Evolutionary conservation across 768 basidiomycete genomes (phyloP).

Genomic region (Leccinum rimulosum): DNA sequence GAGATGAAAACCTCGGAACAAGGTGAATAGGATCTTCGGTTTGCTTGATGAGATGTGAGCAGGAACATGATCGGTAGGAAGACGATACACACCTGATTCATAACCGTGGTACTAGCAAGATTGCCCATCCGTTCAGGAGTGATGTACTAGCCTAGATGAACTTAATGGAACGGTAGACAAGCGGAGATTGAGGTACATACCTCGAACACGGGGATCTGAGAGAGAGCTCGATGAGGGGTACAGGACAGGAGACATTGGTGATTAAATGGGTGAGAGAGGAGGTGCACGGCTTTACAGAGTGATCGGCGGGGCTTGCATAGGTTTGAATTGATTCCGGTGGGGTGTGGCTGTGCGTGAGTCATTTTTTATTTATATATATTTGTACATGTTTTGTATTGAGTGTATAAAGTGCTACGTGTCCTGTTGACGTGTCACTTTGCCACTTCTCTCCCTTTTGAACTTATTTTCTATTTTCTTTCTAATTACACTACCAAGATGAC

Average conservation of each 20-base stretch:
- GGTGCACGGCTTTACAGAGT: not conserved
- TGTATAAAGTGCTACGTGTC: conserved; percentile 34
- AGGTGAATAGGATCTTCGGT: not conserved
- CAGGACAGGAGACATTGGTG: not conserved
- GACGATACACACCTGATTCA: conserved; percentile 3
- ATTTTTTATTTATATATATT: conserved; percentile 20
- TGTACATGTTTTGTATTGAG: conserved; percentile 16
- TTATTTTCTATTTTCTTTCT: conserved; percentile 15
- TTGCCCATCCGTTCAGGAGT: not conserved
- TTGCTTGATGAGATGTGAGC: conserved; percentile 17
- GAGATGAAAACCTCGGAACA: not conserved
- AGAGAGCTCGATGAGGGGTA: not conserved
- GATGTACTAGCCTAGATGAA: not conserved
- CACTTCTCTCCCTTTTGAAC: conserved; percentile 14
- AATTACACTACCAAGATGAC: conserved; percentile 16
- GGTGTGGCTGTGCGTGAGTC: not conserved
- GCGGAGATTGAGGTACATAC: not conserved
- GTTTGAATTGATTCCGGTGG: not conserved
- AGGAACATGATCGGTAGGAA: not conserved
- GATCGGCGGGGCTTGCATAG: not conserved
- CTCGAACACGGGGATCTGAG: no score
- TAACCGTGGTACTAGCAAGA: not conserved
- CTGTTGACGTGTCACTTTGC: conserved; percentile 23
- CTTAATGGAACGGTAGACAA: not conserved
- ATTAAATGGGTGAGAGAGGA: not conserved